Evolutionary conservation across 2,329 filamentous ascomycete species (phyloP), one percentile per base, ranked within the genome.

Genomic region (Chaetothyriales sp.): DNA sequence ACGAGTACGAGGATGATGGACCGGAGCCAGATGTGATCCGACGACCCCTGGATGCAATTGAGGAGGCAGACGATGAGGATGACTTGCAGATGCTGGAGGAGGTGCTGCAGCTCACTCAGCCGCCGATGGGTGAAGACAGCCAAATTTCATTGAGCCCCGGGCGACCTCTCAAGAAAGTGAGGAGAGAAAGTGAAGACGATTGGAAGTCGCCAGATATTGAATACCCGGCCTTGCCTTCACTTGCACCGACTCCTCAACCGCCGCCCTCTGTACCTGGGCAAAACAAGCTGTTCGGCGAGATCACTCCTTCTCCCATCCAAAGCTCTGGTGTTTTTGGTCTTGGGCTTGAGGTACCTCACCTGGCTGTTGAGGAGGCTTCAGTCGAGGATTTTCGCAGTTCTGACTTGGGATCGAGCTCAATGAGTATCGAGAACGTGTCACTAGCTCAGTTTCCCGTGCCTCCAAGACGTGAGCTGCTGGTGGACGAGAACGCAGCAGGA

Each of bases 271-370:
- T 57, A 32, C 59, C 64, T 46, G 59, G 63, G n/a, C 58, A 65
- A 53, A 47, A 51, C n/a, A 75, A 74, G 47, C 66, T 82, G 5
- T 82, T 81, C 60, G 79, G 79, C 10, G 79, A 82, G 61, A 77
- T 82, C 55, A 73, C 73, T 9, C 65, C 70, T 25, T 78, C 77
- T 18, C 73, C 73, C 9, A 59, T 81, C 12, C 66, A 69, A 47
- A 77, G 72, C 59, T 78, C 77, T 15, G 71, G 70, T 10, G 63
- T 71, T 18, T 62, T 78, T 19, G 70, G 60, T 22, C 58, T 64
- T 10, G 51, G 36, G 15, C 47, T 55, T 22, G 45, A 42, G 2
- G 48, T 53, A 2, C 28, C 50, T 19, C 43, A 48, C 25, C 22
- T 47, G 9, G 45, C 42, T 10, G 51, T 49, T 20, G 50, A 55